These are phyloP conservation scores for Chaetomium tenue DNA, from an alignment of 495 filamentous ascomycete species.

Conservation along the genomic window DNA sequence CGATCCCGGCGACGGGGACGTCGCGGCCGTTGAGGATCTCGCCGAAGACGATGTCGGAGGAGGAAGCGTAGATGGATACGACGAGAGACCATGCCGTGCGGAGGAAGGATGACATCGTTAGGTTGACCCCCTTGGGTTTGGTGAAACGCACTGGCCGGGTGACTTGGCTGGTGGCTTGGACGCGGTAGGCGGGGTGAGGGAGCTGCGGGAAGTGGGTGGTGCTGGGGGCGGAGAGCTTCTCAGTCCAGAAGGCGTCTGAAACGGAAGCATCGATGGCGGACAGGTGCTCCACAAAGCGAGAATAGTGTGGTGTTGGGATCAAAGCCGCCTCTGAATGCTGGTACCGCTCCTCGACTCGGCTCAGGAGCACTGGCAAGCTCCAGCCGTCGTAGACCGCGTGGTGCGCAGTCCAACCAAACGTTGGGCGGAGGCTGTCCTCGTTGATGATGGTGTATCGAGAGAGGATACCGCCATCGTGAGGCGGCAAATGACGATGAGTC, in stretches of 20 bases:
- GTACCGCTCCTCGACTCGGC: slow-evolving; percentile 26
- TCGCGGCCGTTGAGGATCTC: slow-evolving; percentile 53
- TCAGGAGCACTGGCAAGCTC: slow-evolving; percentile 44
- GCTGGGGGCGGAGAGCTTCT: slow-evolving; percentile 24
- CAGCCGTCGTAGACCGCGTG: slow-evolving; percentile 67
- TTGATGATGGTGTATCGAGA: slow-evolving; percentile 21
- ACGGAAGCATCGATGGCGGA: slow-evolving; percentile 15
- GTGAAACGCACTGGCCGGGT: slow-evolving; percentile 12
- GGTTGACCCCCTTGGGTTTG: slow-evolving; percentile 17
- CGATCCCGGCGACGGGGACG: slow-evolving; percentile 45
- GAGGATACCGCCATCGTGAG: slow-evolving; percentile 24
- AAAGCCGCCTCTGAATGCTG: slow-evolving; percentile 20
- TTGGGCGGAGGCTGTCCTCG: slow-evolving; percentile 43
- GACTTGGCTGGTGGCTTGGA: slow-evolving; percentile 25
- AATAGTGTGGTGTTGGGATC: slow-evolving; percentile 29
- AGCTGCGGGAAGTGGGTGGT: slow-evolving; percentile 33
- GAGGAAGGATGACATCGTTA: slow-evolving; percentile 37
- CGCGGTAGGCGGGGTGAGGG: slow-evolving; percentile 27
- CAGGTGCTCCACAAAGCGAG: slow-evolving; percentile 32
- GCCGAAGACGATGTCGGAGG: slow-evolving; percentile 51
- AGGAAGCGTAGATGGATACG: slow-evolving; percentile 32
- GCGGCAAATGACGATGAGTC: slow-evolving; percentile 19
- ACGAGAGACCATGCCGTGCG: slow-evolving; percentile 44
- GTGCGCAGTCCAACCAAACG: slow-evolving; percentile 47
- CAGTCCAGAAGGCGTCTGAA: slow-evolving; percentile 28